phyloP scores from a whole-genome alignment of 2,329 filamentous ascomycete genomes.

The Paraphoma chrysanthemicola region DNA sequence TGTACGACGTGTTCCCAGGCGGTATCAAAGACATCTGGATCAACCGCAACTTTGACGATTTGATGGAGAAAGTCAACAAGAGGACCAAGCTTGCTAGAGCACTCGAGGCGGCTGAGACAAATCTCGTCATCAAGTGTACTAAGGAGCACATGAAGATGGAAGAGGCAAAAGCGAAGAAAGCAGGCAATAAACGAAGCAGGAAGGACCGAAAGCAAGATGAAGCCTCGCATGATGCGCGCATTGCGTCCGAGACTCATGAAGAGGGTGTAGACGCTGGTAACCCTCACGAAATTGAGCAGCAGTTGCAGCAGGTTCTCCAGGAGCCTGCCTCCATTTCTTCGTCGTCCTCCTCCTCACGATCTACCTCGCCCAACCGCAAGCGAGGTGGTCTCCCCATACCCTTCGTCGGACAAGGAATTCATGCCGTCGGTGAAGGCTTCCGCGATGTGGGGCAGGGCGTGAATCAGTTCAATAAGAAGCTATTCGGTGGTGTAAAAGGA shows the following conservation, averaged over 20 bases:
- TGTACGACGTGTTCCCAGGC: constrained; percentile 96
- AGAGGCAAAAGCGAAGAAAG: constrained; percentile 69
- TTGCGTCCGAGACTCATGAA: constrained; percentile 60
- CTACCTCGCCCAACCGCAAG: constrained; percentile 42
- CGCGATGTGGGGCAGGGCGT: constrained; percentile 58
- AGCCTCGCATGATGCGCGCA: constrained; percentile 58
- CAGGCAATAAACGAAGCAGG: constrained; percentile 59
- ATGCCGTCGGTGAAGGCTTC: constrained; percentile 53
- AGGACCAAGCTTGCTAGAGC: constrained; percentile 73
- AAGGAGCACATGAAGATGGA: constrained; percentile 76
- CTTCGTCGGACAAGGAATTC: constrained; percentile 55
- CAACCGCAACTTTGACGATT: constrained; percentile 83
- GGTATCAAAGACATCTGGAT: constrained; percentile 97
- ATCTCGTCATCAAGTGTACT: constrained; percentile 80
- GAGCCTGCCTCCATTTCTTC: constrained; percentile 33
- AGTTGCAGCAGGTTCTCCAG: constrained; percentile 55
- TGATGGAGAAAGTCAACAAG: constrained; percentile 82
- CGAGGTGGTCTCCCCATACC: constrained; percentile 51
- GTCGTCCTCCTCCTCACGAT: constrained; percentile 44
- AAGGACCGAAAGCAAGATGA: constrained; percentile 68
- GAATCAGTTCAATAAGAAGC: constrained; percentile 46
- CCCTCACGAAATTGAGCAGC: constrained; percentile 62
- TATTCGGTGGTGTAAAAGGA: constrained; percentile 49
- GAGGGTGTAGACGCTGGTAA: constrained; percentile 63
- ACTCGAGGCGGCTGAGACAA: constrained; percentile 84